These are phyloP conservation scores for Xylariales sp. DNA, from an alignment of 2,329 filamentous ascomycete genomes.

Conservation along the genomic window DNA sequence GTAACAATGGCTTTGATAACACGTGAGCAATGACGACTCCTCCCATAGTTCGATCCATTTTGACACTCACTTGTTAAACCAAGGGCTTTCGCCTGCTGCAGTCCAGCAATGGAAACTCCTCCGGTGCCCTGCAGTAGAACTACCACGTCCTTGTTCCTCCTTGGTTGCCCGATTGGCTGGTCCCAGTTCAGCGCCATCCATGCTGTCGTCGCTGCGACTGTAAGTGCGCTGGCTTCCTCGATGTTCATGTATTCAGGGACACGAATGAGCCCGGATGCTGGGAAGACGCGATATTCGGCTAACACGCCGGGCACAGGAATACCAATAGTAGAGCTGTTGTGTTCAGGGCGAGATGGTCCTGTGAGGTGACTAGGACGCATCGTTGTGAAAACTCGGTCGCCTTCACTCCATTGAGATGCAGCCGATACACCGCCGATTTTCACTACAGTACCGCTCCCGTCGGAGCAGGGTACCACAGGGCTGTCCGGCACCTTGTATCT, in stretches of 20 bases:
- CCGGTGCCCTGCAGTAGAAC: slow-evolving; percentile 15
- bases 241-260: slow-evolving; percentile 5
- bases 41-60: no score
- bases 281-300: slow-evolving; percentile 15
- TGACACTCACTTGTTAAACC: slow-evolving; percentile 9
- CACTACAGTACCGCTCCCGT: slow-evolving; percentile 12
- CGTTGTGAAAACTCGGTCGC: slow-evolving; percentile 23
- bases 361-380: slow-evolving; percentile 15
- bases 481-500: neutral
- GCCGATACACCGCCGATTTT: neutral
- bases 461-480: slow-evolving; percentile 17
- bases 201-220: slow-evolving; percentile 15
- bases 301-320: slow-evolving; percentile 17
- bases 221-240: slow-evolving; percentile 20
- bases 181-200: slow-evolving; percentile 27
- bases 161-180: slow-evolving; percentile 10
- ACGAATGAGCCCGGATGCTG: slow-evolving; percentile 9
- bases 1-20: slow-evolving; percentile 1
- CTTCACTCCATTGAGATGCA: neutral
- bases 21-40: neutral
- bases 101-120: slow-evolving; percentile 8
- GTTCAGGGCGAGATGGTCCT: slow-evolving; percentile 6
- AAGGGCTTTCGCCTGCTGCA: slow-evolving; percentile 23
- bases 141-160: neutral
- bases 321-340: slow-evolving; percentile 4